Conservation (phyloP, 2,329 filamentous ascomycete genomes). For the Bisporella sp. region DNA sequence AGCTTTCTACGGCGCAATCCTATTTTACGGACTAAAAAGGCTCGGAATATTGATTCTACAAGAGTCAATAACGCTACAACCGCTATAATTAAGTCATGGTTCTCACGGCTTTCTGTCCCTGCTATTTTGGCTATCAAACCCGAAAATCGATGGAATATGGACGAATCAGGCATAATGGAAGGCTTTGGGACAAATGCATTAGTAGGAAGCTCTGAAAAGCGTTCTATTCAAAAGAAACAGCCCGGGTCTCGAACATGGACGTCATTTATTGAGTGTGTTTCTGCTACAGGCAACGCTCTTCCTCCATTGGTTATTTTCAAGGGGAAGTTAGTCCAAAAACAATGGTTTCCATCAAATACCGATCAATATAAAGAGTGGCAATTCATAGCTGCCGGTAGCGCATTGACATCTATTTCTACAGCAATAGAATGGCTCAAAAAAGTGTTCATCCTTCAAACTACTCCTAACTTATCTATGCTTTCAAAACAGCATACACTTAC, state of each 20-base stretch:
- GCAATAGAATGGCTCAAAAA: constrained; percentile 7
- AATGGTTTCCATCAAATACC: constrained; percentile 3
- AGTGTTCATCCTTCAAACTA: constrained; percentile 1
- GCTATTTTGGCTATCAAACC: constrained; percentile 1
- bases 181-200: background rate
- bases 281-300: background rate
- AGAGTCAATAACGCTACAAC: constrained; percentile 2
- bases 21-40: constrained; percentile 3
- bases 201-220: background rate
- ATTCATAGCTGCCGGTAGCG: constrained; percentile 5
- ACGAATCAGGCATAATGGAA: constrained; percentile 5
- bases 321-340: constrained; percentile 4
- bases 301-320: constrained; percentile 8
- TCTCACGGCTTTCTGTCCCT: background rate
- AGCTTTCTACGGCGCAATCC: background rate
- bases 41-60: constrained; percentile 1
- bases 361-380: constrained; percentile 1
- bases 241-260: constrained; percentile 1
- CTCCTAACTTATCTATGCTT: too few relatives aligned
- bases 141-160: constrained; percentile 5
- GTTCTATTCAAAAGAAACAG: constrained; percentile 5
- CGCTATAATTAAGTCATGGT: constrained; percentile 2
- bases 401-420: constrained; percentile 2
- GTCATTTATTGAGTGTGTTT: constrained; percentile 3
- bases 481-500: too few relatives aligned